Evolutionary conservation across 768 basidiomycete species (phyloP).

Genomic region (Lactarius indigo): DNA sequence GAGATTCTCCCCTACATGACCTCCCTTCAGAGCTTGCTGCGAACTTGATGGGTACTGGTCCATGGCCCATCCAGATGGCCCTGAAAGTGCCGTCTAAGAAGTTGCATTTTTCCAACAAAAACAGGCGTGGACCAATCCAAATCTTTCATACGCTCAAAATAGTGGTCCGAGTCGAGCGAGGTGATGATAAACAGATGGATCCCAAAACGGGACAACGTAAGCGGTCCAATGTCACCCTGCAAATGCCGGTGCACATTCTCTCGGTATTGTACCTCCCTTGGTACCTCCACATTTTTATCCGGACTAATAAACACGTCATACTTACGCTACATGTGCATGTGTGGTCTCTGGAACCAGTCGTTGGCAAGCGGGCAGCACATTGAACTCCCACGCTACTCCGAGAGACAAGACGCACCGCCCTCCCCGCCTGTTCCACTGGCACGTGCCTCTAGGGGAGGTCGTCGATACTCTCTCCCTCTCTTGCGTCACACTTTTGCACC

Average conservation of each 20-base stretch:
- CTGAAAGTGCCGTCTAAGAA: slow-evolving; percentile 63
- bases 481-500: neutral
- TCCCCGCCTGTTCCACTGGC: neutral
- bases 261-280: slow-evolving; percentile 59
- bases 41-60: slow-evolving; percentile 15
- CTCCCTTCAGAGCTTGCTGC: slow-evolving; percentile 40
- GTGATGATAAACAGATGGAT: slow-evolving; percentile 63
- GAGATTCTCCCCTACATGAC: slow-evolving; percentile 73
- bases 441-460: neutral
- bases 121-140: slow-evolving; percentile 68
- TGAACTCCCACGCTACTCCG: slow-evolving; percentile 14
- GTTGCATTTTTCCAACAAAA: slow-evolving; percentile 78
- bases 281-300: slow-evolving; percentile 29
- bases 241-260: slow-evolving; percentile 81
- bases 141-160: slow-evolving; percentile 79
- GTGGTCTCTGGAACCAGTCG: neutral
- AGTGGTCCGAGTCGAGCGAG: slow-evolving; percentile 77
- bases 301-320: neutral
- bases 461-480: neutral
- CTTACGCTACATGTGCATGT: neutral
- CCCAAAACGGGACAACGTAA: slow-evolving; percentile 69
- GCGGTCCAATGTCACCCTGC: slow-evolving; percentile 82
- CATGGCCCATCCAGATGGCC: slow-evolving; percentile 70
- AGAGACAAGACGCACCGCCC: neutral
- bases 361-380: slow-evolving; percentile 14